Conservation (phyloP, 2,329 filamentous ascomycete genomes). For the Trichophyton schoenleinii region DNA sequence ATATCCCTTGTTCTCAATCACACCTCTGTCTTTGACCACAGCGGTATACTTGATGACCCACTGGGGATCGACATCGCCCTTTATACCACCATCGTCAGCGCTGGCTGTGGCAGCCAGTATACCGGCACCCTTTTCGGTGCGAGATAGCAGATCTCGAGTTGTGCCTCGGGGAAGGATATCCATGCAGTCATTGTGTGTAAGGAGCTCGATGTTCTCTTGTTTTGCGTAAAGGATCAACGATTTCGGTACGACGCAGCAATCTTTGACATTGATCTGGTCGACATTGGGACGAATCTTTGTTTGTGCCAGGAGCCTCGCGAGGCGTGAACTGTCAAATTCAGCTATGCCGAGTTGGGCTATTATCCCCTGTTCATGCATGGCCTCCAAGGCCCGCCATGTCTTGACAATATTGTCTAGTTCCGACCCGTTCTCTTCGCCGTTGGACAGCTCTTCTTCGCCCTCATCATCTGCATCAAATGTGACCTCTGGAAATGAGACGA, state of each 20-base stretch:
- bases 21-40: conserved; percentile 81
- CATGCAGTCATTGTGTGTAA: conserved; percentile 89
- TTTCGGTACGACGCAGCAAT: conserved; percentile 92
- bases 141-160: conserved; percentile 67
- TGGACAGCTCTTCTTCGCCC: conserved; percentile 43
- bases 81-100: conserved; percentile 44
- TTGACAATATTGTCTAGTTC: conserved; percentile 51
- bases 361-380: conserved; percentile 55
- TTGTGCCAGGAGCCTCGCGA: conserved; percentile 61
- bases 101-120: conserved; percentile 54
- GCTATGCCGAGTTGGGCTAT: conserved; percentile 70
- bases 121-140: conserved; percentile 57
- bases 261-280: conserved; percentile 89
- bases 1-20: conserved; percentile 97
- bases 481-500: conserved; percentile 85
- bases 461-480: conserved; percentile 87
- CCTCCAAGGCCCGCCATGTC: conserved; percentile 57
- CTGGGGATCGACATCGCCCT: conserved; percentile 68
- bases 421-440: conserved; percentile 45
- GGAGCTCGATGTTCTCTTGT: conserved; percentile 65
- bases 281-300: conserved; percentile 65
- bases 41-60: conserved; percentile 98
- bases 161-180: conserved; percentile 82
- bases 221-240: conserved; percentile 76
- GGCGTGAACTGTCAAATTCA: conserved; percentile 78